Base-by-base conservation (phyloP, 305 asterid genomes). In the Coffea humblotiana region DNA sequence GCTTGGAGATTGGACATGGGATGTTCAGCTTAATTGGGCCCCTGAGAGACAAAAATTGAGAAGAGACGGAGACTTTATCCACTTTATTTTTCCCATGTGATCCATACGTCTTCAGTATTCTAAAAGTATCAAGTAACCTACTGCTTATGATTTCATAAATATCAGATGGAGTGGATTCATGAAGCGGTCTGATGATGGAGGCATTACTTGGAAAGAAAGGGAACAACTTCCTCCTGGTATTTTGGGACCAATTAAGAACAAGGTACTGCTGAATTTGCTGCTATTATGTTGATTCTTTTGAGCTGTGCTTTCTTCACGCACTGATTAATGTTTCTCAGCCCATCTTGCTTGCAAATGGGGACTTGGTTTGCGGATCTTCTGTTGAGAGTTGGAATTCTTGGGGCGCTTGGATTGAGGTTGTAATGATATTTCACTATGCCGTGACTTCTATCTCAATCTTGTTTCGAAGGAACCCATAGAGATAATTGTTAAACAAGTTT, bases 361-460 rank as follows among this genome's bases (percentile, higher is more conserved):
- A 89, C 83, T 85, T 95, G 91, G 92, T 95, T 23, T 95, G 99
- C 72, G 99, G 99, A 84, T 93, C 99, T 75, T 95, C 99, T 25
- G 98, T 92, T 18, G 98, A 95, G 85, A 95, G 99, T 91, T 95
- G 98, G 97, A 93, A 93, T 79, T 95, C 99, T 63, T 92, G 98
- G 99, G 99, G 99, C 76, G 97, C 99, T 76, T 95, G 99, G 99
- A 87, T 93, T 89, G 99, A 95, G 99, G 98, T 95, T 81, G 45
- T 75, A 27, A 32, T 74, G 25, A 6, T n/a, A 37, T 72, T 25
- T 70, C 56, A 18, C 14, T 58, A 15, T 70, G 37, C 35, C 7
- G 23, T n/a, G 21, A 80, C 56, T 40, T 73, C 54, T 65, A 10
- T 75, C 66, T 75, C 56, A 49, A 32, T 29, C 25, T 66, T 25